Conservation (phyloP, 345 rosid genomes). For the Raphanus sativus region DNA sequence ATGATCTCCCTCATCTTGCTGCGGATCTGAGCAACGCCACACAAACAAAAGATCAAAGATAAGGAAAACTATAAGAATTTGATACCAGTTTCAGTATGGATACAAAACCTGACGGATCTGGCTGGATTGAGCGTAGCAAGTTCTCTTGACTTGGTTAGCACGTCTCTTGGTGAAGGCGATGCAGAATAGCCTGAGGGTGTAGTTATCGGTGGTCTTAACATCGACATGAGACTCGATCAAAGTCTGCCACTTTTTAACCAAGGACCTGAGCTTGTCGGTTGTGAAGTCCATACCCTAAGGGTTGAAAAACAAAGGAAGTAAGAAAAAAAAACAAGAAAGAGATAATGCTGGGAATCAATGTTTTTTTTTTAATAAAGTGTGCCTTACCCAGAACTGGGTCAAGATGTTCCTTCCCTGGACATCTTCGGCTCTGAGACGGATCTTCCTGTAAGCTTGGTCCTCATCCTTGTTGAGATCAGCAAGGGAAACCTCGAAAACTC, state of each 20-base stretch:
- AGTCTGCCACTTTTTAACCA: constrained; percentile 95
- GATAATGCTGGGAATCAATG: background rate
- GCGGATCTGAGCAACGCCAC: constrained; percentile 54
- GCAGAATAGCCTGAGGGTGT: constrained; percentile 86
- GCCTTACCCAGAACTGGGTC: constrained; percentile 87
- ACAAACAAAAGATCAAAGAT: background rate
- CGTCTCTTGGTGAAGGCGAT: constrained; percentile 93
- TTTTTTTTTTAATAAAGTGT: background rate
- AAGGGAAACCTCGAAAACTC: constrained; percentile 83
- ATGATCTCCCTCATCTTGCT: constrained; percentile 92
- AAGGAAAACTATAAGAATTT: background rate
- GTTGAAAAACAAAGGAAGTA: background rate
- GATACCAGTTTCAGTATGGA: background rate
- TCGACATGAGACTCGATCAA: constrained; percentile 91
- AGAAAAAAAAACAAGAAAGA: background rate
- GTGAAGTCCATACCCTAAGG: constrained; percentile 76
- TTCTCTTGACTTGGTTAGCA: constrained; percentile 89
- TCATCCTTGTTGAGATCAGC: constrained; percentile 91
- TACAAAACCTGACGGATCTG: constrained; percentile 64
- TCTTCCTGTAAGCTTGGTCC: constrained; percentile 86
- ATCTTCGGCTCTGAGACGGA: constrained; percentile 91
- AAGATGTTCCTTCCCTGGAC: constrained; percentile 86
- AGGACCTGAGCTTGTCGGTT: constrained; percentile 88
- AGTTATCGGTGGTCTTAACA: constrained; percentile 91
- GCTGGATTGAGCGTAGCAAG: constrained; percentile 94